Conservation (phyloP, 2,329 filamentous ascomycete species). For the Ophiostoma australiae region DNA sequence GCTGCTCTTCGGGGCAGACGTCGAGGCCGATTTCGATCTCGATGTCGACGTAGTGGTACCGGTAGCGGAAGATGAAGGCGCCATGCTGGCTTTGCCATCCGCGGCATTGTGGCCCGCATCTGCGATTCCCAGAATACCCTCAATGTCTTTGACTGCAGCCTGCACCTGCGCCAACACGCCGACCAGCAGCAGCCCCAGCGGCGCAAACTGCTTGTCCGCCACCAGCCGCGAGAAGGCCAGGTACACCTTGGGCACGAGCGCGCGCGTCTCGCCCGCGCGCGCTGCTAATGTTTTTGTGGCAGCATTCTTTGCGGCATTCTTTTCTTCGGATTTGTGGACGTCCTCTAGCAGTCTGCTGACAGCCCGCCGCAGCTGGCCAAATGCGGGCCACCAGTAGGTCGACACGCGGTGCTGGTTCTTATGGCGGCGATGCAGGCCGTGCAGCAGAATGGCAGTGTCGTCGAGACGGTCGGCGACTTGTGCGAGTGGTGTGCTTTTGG, state of each 20-base stretch:
- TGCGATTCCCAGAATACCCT: neutral
- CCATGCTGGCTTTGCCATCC: neutral
- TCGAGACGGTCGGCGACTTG: constrained; percentile 34
- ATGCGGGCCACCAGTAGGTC: constrained; percentile 68
- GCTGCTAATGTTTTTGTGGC: neutral
- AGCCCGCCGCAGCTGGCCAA: constrained; percentile 66
- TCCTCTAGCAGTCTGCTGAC: constrained; percentile 50
- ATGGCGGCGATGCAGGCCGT: constrained; percentile 75
- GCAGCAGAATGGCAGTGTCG: constrained; percentile 52
- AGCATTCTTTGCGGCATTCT: neutral
- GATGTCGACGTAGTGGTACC: neutral
- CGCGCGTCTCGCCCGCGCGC: constrained; percentile 39
- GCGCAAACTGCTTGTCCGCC: constrained; percentile 67
- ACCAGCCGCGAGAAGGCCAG: constrained; percentile 63
- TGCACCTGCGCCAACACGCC: constrained; percentile 53
- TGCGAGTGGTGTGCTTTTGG: neutral
- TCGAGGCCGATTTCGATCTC: neutral
- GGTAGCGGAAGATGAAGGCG: neutral
- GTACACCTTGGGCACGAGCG: constrained; percentile 42
- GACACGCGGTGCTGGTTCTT: constrained; percentile 81
- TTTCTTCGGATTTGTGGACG: constrained; percentile 31
- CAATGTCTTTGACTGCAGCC: neutral
- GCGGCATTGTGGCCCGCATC: neutral
- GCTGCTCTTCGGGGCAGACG: neutral
- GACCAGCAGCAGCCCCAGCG: constrained; percentile 64